phyloP scores from a whole-genome alignment of 2,329 filamentous ascomycete species.

The Sarocladium kiliense region DNA sequence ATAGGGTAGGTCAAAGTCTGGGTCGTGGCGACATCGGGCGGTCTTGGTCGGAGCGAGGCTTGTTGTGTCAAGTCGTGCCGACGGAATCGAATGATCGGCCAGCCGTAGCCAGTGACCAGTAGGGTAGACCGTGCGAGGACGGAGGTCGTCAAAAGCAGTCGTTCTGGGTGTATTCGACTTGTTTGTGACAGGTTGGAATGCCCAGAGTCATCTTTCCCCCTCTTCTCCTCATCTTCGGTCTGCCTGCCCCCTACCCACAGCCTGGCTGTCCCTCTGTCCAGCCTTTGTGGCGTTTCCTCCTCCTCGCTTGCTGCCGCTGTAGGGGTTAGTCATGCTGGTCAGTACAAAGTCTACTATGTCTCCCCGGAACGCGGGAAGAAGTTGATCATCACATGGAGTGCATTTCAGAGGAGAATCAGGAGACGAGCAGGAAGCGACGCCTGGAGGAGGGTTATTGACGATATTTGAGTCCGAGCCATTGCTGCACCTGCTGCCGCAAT shows the following conservation, averaged over 20 bases:
- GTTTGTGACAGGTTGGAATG: neutral
- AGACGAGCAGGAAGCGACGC: neutral
- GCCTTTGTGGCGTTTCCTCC: neutral
- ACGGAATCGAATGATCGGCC: neutral
- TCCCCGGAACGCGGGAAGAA: neutral
- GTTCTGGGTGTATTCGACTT: neutral
- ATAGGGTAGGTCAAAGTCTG: neutral
- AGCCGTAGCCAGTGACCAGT: neutral
- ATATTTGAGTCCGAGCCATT: constrained; percentile 6
- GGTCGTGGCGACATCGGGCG: neutral
- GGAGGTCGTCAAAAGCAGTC: neutral
- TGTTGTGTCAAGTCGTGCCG: neutral
- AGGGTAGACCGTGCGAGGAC: neutral
- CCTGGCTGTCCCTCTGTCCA: neutral
- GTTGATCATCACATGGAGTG: too few relatives aligned
- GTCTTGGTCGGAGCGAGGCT: too few relatives aligned
- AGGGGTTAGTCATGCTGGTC: neutral
- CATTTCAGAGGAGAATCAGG: neutral
- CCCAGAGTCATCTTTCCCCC: neutral
- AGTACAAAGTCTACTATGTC: neutral
- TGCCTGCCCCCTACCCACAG: too few relatives aligned
- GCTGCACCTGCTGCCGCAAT: constrained; percentile 1
- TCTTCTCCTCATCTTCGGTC: too few relatives aligned
- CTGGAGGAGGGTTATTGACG: neutral
- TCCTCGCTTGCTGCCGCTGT: neutral